phyloP scores from a whole-genome alignment of 805 yeast species.

The Candida arabinofermentans region DNA sequence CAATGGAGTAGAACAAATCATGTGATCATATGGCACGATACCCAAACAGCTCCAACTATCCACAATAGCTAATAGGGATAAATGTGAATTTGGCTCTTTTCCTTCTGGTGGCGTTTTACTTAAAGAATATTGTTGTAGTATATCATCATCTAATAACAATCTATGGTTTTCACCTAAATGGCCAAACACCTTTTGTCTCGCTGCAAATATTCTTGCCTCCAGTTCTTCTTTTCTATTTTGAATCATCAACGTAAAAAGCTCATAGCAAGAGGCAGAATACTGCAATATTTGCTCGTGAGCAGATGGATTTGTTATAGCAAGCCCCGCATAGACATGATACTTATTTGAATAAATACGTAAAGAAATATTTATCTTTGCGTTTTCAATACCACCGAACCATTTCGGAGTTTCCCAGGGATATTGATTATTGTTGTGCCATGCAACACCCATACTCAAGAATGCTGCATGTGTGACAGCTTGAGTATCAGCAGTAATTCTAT shows the following conservation, averaged over 20 bases:
- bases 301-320: conserved; percentile 92
- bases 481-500: conserved; percentile 93
- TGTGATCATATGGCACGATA: conserved; percentile 93
- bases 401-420: conserved; percentile 89
- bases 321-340: conserved; percentile 98
- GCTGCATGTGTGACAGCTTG: conserved; percentile 99
- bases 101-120: conserved; percentile 66
- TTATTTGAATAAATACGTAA: conserved; percentile 86
- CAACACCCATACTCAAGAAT: conserved; percentile 92
- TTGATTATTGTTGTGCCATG: conserved; percentile 79
- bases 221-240: conserved; percentile 61
- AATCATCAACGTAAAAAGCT: conserved; percentile 78
- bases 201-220: conserved; percentile 52
- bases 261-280: conserved; percentile 81
- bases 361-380: conserved; percentile 92
- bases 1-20: conserved; percentile 91
- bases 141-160: conserved; percentile 67
- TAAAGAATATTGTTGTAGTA: conserved; percentile 77
- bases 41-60: conserved; percentile 88
- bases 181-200: conserved; percentile 74
- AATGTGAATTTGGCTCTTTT: conserved; percentile 79
- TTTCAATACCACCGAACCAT: conserved; percentile 93
- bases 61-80: conserved; percentile 83
- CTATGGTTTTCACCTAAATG: conserved; percentile 53
- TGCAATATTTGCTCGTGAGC: conserved; percentile 91